These are phyloP conservation scores for Lachancea fermentati DNA, from an alignment of 805 yeast species.

Conservation along the genomic window DNA sequence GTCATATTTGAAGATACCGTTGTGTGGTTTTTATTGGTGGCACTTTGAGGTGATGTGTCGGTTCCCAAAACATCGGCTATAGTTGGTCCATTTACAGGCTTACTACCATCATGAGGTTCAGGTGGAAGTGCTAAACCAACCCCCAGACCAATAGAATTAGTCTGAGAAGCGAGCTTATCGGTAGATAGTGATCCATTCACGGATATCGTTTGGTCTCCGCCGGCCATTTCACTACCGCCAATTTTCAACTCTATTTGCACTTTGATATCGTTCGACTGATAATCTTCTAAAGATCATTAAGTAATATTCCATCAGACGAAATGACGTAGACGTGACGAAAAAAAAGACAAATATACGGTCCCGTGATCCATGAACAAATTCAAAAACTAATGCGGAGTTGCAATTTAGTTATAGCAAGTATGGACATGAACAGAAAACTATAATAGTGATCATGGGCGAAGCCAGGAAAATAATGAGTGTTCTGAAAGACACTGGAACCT, in stretches of 20 bases:
- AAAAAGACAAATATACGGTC: neutral
- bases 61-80: slow-evolving; percentile 7
- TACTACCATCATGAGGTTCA: neutral
- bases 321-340: neutral
- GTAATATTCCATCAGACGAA: neutral
- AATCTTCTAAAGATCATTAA: neutral
- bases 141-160: neutral
- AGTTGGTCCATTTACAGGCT: neutral
- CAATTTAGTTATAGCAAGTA: too few relatives aligned
- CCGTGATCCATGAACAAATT: neutral
- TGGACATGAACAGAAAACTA: too few relatives aligned
- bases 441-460: slow-evolving; percentile 17
- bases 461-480: slow-evolving; percentile 19
- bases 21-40: slow-evolving; percentile 2
- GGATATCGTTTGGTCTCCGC: neutral
- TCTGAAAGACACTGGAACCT: slow-evolving; percentile 21
- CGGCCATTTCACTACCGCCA: neutral
- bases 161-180: neutral
- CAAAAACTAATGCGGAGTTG: neutral
- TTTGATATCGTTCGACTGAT: neutral
- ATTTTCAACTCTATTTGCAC: too few relatives aligned
- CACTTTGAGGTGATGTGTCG: slow-evolving; percentile 1
- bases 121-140: neutral
- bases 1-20: slow-evolving; percentile 3
- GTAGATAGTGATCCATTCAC: neutral